Evolutionary conservation across 2,329 filamentous ascomycete species (phyloP), one percentile per base, ranked within the genome.

Genomic region (Botrytis cinerea): DNA sequence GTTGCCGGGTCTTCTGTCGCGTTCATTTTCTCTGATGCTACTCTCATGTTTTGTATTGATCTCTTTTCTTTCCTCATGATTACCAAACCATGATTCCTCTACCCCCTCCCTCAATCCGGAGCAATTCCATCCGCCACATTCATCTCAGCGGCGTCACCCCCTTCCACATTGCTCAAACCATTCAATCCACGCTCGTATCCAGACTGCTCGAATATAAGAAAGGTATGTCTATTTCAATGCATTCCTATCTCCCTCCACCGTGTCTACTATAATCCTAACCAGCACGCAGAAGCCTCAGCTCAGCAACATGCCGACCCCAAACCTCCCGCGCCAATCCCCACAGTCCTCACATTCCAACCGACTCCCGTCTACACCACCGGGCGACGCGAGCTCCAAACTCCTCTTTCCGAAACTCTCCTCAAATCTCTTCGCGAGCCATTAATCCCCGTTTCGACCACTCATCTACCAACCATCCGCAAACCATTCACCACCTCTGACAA

Each of bases 281-380:
- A 16, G 9, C 32, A 43, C 35, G 35, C n/a, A 51, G 59, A 35
- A 43, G 20, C 12, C 25, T 32, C 51, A 9, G 40, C 14, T 28
- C 32, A 43, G 6, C 43, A 46, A 45, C n/a, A 69, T 25, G 48
- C 57, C 5, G 25, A n/a, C 16, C 38, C 5, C 43, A 61, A 66
- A 18, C 75, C 74, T 20, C 71, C 73, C 14, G 32, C 83, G 7
- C 92, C 92, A 1, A 84, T 85, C 22, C 93, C 94, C 40, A 90
- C 89, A 46, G 86, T 98, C 76, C 86, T 98, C 75, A 94, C 93
- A 76, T 96, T 97, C 82, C 91, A 93, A 71, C 92, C 94, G 66
- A 84, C 87, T 48, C 94, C 95, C 1, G 93, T 94, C 64, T 98
- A 96, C 83, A 98, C 95, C 22, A 92, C 95, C 76, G 96, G 96